Evolutionary conservation across 169 alveolate genomes (phyloP), one percentile per base, ranked within the genome.

Genomic region (Babesia sp.): DNA sequence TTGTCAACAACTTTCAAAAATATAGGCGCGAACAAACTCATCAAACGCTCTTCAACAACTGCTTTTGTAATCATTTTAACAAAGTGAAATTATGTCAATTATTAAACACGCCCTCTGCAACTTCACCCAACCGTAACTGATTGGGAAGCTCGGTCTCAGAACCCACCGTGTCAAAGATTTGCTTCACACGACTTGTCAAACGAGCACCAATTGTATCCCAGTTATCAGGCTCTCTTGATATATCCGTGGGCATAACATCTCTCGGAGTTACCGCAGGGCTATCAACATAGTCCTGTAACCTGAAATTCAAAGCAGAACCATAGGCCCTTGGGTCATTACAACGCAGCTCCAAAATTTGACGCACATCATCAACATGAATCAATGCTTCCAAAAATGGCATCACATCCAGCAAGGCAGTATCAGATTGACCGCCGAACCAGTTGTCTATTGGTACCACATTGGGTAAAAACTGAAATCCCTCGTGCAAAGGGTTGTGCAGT

Each of bases 1-100:
- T 90, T 84, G 83, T 92, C 95, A 33, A 92, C 69, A 54, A 92
- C 71, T 18, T 87, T 90, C 39, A 87, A 81, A 67, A 91, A 46
- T 53, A 85, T 61, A 18, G 96, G 93, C 64, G 90, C 83, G 55
- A 93, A 59, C 55, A 91, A 83, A 22, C 76, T 48, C 79, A 87
- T 64, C 55, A 93, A 72, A 39, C 92, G 84, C 72, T 93, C 91
- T 76, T 89, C 91, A 24, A 89, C 81, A 12, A 71, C n/a, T 26
- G 82, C 71, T 60, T 58, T 81, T 8, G 68, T 16, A 36, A 45
- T 58, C 67, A 54, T 74, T 2, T 14, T 53, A 57, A 8, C 31
- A 53, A 16, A 67, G 6, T 36, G 24, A 57, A 12, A 33, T 7
- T 48, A 14, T 48, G 56, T 39, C 14, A 48, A 7, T 20, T 48